Percentiles rank a stretch among this genome's conserved stretches.
Conservation (phyloP, 495 filamentous ascomycete genomes). For the Acidomyces sp. region DNA sequence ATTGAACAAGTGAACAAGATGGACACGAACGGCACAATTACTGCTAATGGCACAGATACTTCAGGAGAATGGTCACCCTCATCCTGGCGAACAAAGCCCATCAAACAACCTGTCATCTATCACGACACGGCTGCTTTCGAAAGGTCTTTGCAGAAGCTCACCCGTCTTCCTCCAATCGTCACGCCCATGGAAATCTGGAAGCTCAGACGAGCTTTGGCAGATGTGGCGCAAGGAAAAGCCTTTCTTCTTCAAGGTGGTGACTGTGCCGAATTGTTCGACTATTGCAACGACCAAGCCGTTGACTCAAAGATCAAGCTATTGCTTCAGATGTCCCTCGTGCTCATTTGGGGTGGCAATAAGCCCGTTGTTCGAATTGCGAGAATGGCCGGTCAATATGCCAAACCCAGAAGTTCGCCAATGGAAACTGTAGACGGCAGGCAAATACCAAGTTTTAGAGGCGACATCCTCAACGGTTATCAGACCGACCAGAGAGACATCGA, state of each 20-base stretch:
- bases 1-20: neutral
- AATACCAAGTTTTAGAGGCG: constrained; percentile 82
- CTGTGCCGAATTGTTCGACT: constrained; percentile 94
- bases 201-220: constrained; percentile 59
- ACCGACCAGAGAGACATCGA: constrained; percentile 60
- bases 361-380: constrained; percentile 87
- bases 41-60: neutral
- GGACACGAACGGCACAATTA: constrained; percentile 1
- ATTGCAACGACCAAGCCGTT: constrained; percentile 76
- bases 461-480: constrained; percentile 86
- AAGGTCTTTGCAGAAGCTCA: constrained; percentile 55
- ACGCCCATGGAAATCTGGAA: constrained; percentile 72
- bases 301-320: constrained; percentile 93
- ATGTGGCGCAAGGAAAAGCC: constrained; percentile 83
- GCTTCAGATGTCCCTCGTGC: constrained; percentile 86
- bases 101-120: constrained; percentile 81
- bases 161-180: constrained; percentile 73
- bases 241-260: constrained; percentile 95
- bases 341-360: constrained; percentile 82
- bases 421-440: constrained; percentile 68
- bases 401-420: constrained; percentile 79
- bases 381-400: constrained; percentile 95
- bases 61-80: constrained; percentile 18
- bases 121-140: constrained; percentile 50
- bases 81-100: constrained; percentile 83